A percentile compares a stretch with the other conserved stretches of the same genome.
phyloP scores from a whole-genome alignment of 2,329 filamentous ascomycete genomes.

The Capronia epimyces region DNA sequence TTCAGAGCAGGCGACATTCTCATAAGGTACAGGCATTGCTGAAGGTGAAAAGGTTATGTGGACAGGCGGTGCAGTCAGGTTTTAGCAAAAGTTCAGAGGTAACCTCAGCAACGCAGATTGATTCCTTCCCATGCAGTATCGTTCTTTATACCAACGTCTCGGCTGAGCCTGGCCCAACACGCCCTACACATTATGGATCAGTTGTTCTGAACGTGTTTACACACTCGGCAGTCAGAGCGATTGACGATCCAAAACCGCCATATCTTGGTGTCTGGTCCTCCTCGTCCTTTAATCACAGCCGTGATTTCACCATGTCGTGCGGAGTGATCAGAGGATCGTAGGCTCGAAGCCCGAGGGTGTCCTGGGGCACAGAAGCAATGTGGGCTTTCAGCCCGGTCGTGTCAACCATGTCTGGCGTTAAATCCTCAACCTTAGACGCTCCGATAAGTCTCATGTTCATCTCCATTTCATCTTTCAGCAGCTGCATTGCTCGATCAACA shows the following conservation, averaged over 20 bases:
- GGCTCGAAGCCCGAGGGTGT: constrained; percentile 54
- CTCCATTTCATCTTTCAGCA: constrained; percentile 93
- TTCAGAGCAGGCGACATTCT: neutral
- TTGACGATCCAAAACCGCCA: neutral
- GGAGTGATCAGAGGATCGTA: constrained; percentile 53
- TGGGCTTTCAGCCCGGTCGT: constrained; percentile 62
- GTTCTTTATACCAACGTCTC: too few species aligned
- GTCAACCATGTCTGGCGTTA: constrained; percentile 78
- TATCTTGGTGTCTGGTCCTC: neutral
- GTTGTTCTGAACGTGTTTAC: neutral
- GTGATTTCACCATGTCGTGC: constrained; percentile 44
- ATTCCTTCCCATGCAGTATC: neutral
- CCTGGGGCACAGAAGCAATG: constrained; percentile 53
- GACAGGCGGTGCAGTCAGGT: neutral
- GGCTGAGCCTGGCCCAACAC: too few species aligned
- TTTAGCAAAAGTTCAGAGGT: neutral
- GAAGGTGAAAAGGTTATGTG: neutral
- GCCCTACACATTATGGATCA: neutral
- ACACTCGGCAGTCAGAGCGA: neutral
- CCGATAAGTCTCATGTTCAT: constrained; percentile 98
- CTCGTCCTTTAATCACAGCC: constrained; percentile 31
- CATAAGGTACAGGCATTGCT: neutral
- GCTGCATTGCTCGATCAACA: constrained; percentile 85
- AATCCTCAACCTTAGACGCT: constrained; percentile 64
- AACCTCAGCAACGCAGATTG: neutral